These are phyloP conservation scores for Candida mattraensis DNA, from an alignment of 805 yeast species.

Conservation along the genomic window DNA sequence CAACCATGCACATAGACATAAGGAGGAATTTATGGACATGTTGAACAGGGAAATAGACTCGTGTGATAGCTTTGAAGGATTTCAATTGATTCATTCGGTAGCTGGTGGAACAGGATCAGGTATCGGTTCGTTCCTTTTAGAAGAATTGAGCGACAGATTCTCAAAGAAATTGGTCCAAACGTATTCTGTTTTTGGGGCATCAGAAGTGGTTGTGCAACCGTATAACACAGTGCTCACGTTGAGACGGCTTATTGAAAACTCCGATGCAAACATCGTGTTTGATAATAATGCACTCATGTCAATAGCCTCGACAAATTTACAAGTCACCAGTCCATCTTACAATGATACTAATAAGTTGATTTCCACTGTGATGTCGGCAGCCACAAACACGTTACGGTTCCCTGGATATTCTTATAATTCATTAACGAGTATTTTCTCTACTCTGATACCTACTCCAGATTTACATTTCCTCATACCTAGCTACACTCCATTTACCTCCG, in stretches of 20 bases:
- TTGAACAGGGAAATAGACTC: conserved; percentile 88
- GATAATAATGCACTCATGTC: conserved; percentile 84
- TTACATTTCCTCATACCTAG: conserved; percentile 73
- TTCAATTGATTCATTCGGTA: conserved; percentile 88
- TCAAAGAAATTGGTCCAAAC: conserved; percentile 83
- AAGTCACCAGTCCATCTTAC: conserved; percentile 61
- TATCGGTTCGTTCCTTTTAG: conserved; percentile 79
- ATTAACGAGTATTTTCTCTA: conserved; percentile 74
- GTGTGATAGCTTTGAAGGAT: conserved; percentile 86
- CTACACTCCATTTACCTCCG: conserved; percentile 75
- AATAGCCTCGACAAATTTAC: conserved; percentile 64
- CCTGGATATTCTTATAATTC: conserved; percentile 93
- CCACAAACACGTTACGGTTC: conserved; percentile 85
- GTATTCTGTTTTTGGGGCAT: conserved; percentile 81
- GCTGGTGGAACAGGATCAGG: conserved; percentile 99
- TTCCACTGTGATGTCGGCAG: conserved; percentile 77
- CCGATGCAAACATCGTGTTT: conserved; percentile 86
- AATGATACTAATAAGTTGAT: conserved; percentile 83
- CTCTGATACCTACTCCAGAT: conserved; percentile 83
- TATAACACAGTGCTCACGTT: conserved; percentile 86
- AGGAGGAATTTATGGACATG: conserved; percentile 77
- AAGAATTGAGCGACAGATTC: conserved; percentile 75
- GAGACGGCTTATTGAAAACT: conserved; percentile 74
- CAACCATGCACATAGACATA: conserved; percentile 63
- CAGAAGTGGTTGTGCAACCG: conserved; percentile 98